Base-by-base conservation (phyloP, 208 protist genomes). In the Acanthamoeba royreba region DNA sequence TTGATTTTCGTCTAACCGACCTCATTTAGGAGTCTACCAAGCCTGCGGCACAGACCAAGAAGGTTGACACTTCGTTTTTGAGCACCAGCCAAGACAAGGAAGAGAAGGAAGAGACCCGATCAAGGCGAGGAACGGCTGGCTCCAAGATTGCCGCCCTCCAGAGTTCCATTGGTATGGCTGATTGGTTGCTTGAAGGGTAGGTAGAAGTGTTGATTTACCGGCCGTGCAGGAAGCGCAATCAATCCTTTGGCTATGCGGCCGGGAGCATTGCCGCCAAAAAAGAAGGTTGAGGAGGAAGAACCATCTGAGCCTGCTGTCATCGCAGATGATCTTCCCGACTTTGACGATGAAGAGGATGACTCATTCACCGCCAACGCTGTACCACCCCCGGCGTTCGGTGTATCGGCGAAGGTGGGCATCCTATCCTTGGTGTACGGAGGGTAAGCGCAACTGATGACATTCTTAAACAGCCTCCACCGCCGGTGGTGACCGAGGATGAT, bases 311-410 rank as follows among this genome's bases (percentile, higher is more conserved):
- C 19, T 25, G 25, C 46, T 33, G 46, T 19, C 74, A 38, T 66
- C 52, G 25, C 77, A 17, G 52, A 90, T 49, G 43, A 69, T 49
- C 46, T 85, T 28, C 83, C 52, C 7, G 83, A 90, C 52, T 66
- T 90, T 90, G 83, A 33, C 52, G 43, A 69, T 28, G 77, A 87
- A 69, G 77, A 87, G 8, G 77, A 87, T 33, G 69, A 81, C 28
- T 15, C n/a, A n/a, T n/a, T n/a, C n/a, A n/a, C n/a, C n/a, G n/a
- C n/a, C n/a, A n/a, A n/a, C n/a, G n/a, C n/a, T n/a, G n/a, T n/a
- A n/a, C n/a, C n/a, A n/a, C n/a, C n/a, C n/a, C n/a, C n/a, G n/a
- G n/a, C n/a, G n/a, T n/a, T n/a, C n/a, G n/a, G n/a, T n/a, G n/a
- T n/a, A n/a, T n/a, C n/a, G n/a, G n/a, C n/a, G 22, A 61, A 61